Percentiles rank a stretch among this genome's conserved stretches.
Evolutionary conservation across 2,329 filamentous ascomycete genomes (phyloP).

Genomic region (Colletotrichum orbiculare): DNA sequence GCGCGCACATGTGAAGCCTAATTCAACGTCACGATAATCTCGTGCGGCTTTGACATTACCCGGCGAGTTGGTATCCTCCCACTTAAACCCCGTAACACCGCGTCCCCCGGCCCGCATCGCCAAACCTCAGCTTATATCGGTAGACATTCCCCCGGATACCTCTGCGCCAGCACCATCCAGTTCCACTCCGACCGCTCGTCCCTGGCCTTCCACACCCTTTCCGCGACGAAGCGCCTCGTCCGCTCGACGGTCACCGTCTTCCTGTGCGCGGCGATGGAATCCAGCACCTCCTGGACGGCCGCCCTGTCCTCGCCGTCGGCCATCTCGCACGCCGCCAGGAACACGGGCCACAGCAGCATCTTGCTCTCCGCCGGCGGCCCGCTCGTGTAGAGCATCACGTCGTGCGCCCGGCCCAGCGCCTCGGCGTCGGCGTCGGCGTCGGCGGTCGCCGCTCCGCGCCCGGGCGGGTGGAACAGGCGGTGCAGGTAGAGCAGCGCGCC

Average conservation of each 20-base stretch:
- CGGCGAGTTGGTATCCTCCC: no score
- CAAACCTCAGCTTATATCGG: constrained; percentile 40
- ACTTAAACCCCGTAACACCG: neutral
- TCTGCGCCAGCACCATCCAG: constrained; percentile 44
- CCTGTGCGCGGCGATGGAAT: constrained; percentile 40
- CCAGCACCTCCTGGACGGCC: constrained; percentile 40
- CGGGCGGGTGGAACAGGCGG: no score
- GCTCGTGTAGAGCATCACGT: no score
- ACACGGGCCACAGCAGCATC: no score
- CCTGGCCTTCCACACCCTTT: constrained; percentile 44
- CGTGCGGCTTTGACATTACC: no score
- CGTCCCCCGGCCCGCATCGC: neutral
- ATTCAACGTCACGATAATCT: constrained; percentile 20
- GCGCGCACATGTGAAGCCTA: constrained; percentile 16
- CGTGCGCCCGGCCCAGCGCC: no score
- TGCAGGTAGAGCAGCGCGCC: no score
- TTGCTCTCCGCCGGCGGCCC: no score
- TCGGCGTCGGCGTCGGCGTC: no score
- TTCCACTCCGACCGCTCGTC: constrained; percentile 43
- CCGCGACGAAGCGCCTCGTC: constrained; percentile 41
- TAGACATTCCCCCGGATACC: constrained; percentile 44
- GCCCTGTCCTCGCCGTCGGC: constrained; percentile 39
- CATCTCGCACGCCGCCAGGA: no score
- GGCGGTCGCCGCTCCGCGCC: no score
- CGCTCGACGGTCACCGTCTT: constrained; percentile 42